Evolutionary conservation across 2,329 filamentous ascomycete species (phyloP).

Genomic region (Talaromyces verruculosus): DNA sequence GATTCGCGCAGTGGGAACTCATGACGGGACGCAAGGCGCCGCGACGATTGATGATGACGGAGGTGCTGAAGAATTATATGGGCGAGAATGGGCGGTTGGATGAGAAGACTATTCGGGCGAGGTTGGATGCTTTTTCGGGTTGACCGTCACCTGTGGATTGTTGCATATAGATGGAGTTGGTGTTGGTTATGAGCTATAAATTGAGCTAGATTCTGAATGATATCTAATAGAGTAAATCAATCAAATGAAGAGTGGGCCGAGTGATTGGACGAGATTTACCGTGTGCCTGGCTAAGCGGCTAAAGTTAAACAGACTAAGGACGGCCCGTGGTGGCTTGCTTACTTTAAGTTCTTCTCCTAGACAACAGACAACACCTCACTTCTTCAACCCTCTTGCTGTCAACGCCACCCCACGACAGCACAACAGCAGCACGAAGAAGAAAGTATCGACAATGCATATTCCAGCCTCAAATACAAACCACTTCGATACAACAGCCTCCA

Average conservation of each 20-base stretch:
- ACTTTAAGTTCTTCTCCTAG: not conserved
- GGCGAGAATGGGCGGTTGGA: constrained; percentile 39
- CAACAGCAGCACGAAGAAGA: not conserved
- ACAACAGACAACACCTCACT: not conserved
- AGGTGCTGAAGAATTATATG: constrained; percentile 50
- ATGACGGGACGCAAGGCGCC: constrained; percentile 74
- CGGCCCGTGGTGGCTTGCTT: not conserved
- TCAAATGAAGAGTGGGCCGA: not conserved
- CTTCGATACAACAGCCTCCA: constrained; percentile 18
- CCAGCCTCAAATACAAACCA: constrained; percentile 2
- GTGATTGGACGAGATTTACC: not conserved
- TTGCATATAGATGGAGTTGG: not conserved
- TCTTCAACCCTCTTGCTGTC: not conserved
- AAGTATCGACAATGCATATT: constrained; percentile 15
- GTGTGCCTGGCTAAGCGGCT: not conserved
- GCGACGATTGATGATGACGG: constrained; percentile 67
- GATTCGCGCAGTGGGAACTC: constrained; percentile 77
- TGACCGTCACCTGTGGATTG: not conserved
- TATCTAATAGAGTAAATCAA: not conserved
- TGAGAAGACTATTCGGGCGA: constrained; percentile 40
- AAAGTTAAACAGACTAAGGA: not conserved
- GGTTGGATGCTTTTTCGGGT: constrained; percentile 28
- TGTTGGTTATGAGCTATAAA: too few species aligned
- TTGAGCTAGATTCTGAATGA: not conserved
- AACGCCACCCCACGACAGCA: not conserved